Evolutionary conservation across 2,329 filamentous ascomycete species (phyloP).

Genomic region (Scytalidium sp.): DNA sequence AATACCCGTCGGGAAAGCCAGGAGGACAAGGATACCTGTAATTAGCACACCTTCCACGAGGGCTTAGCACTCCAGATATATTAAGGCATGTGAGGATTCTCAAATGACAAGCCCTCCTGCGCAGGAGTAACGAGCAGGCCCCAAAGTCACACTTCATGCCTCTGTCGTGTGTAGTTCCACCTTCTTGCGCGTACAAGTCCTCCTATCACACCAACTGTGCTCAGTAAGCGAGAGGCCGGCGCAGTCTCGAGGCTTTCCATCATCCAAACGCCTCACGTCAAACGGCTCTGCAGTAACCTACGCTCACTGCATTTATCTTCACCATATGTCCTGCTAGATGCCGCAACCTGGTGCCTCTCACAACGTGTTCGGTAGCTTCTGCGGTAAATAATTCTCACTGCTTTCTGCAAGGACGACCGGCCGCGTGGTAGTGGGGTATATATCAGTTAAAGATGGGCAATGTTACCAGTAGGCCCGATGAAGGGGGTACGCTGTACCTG

Average conservation of each 20-base stretch:
- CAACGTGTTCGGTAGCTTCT: not conserved
- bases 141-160: not conserved
- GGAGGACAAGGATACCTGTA: not conserved
- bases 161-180: too few species aligned
- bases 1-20: not conserved
- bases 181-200: too few species aligned
- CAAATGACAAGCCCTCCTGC: not conserved
- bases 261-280: not conserved
- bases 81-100: not conserved
- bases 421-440: conserved; percentile 24
- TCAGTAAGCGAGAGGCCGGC: not conserved
- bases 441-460: conserved; percentile 71
- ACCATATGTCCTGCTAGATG: not conserved
- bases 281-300: not conserved
- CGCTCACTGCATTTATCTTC: not conserved
- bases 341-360: not conserved
- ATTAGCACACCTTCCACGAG: not conserved
- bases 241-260: not conserved
- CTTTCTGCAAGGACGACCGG: not conserved
- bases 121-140: not conserved
- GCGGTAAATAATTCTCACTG: not conserved
- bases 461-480: conserved; percentile 84
- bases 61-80: not conserved
- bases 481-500: conserved; percentile 76
- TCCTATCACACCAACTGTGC: too few species aligned